Evolutionary conservation across 2,329 filamentous ascomycete species (phyloP), one percentile per base, ranked within the genome.

Genomic region (Cryphonectria carpinicola): DNA sequence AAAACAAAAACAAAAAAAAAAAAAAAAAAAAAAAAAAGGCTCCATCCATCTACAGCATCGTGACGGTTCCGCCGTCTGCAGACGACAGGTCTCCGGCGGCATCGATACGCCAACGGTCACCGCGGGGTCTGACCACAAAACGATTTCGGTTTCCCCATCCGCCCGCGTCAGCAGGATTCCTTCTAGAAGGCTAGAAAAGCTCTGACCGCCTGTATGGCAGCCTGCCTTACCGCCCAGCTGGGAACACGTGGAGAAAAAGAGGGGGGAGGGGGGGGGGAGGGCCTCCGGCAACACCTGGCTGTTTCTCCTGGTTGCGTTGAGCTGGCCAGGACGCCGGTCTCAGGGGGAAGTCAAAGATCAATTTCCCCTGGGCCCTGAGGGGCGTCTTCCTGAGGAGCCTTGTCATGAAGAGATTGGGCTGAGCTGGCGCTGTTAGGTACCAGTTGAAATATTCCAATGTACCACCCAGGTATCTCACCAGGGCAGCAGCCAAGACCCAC

Each of bases 161-260:
- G 28, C 54, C 37, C 14, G 32, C 35, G 32, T 41, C 65, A 60
- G 52, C n/a, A 60, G 52, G 19, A n/a, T 22, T 56, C 54, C 49
- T 58, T 66, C 58, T 52, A 39, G 41, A 62, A 62, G 41, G 25
- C 8, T 11, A 68, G 41, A 68, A 52, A 52, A 52, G 66, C 66
- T 67, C 66, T 67, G 66, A 67, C 66, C 66, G 66, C 66, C 66
- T 49, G 41, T 32, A 46, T 28, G 25, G 43, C 63, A 39, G 22
- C 41, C 62, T 25, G 41, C 62, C 41, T 49, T 43, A 58, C 62
- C 68, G n/a, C 28, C 52, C 28, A 37, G 68, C 52, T 65, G 68
- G 54, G 63, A 65, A 69, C 52, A 61, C 66, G 66, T 68, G 66
- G 66, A 64, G 66, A 68, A 62, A 61, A 61, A 61, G 58, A 61